Evolutionary conservation across 139 green algal genomes (phyloP).

Genomic region (Coelastrella sp.): DNA sequence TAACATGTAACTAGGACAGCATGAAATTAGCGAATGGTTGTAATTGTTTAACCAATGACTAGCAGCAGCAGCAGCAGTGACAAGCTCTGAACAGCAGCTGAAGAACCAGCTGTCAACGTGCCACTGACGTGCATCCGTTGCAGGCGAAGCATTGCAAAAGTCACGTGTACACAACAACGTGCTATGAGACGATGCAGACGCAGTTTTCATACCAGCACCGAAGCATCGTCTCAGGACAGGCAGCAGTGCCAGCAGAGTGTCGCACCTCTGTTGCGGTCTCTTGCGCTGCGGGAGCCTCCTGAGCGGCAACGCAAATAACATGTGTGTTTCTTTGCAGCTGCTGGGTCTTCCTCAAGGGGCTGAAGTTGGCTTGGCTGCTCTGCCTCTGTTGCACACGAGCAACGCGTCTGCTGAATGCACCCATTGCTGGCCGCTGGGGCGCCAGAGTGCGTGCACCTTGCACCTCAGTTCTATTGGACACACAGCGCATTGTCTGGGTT

Average conservation of each 20-base stretch:
- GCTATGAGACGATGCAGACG: too few species aligned
- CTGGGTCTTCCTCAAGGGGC: background rate
- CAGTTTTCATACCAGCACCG: too few species aligned
- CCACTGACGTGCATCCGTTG: too few species aligned
- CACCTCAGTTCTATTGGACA: slow-evolving; percentile 7
- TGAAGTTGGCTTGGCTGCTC: slow-evolving; percentile 11
- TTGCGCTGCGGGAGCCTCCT: slow-evolving; percentile 39
- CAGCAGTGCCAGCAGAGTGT: background rate
- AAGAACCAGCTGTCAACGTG: too few species aligned
- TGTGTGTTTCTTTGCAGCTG: slow-evolving; percentile 16
- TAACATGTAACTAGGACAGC: too few species aligned
- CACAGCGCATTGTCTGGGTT: slow-evolving; percentile 37
- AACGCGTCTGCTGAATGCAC: slow-evolving; percentile 1
- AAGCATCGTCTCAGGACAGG: too few species aligned
- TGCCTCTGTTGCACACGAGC: slow-evolving; percentile 24
- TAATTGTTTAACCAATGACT: too few species aligned
- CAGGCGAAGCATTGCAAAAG: too few species aligned
- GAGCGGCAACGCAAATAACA: slow-evolving; percentile 39
- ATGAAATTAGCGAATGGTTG: too few species aligned
- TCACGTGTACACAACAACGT: too few species aligned
- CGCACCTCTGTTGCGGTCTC: slow-evolving; percentile 38
- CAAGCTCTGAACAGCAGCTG: too few species aligned
- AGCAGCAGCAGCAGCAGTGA: too few species aligned
- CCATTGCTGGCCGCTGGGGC: slow-evolving; percentile 15
- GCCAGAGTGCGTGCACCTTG: slow-evolving; percentile 6